A percentile compares a stretch with the other conserved stretches of the same genome.
These are phyloP conservation scores for Hippophae tibetana DNA, from an alignment of 306 rosid genomes.

Conservation along the genomic window DNA sequence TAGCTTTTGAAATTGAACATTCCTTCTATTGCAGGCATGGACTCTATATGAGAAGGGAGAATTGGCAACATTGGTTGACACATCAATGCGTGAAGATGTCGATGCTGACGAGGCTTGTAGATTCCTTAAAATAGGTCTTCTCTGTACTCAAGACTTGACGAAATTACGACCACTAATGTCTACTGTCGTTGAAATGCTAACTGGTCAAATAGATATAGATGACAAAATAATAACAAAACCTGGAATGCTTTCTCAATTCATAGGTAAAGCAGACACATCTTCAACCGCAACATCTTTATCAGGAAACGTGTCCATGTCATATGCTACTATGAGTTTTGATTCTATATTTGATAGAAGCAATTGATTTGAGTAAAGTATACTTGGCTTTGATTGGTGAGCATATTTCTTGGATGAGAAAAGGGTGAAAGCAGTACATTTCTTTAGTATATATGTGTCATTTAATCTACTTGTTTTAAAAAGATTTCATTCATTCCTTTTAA, in stretches of 20 bases:
- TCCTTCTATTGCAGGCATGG: conserved; percentile 47
- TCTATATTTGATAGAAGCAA: conserved; percentile 54
- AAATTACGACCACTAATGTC: conserved; percentile 75
- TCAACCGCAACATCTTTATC: conserved; percentile 23
- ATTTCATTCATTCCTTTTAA: too few species aligned
- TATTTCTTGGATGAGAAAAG: too few species aligned
- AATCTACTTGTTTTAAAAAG: too few species aligned
- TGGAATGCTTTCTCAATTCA: conserved; percentile 52
- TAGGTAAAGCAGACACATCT: conserved; percentile 29
- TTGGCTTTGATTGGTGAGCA: not conserved
- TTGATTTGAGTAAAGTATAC: conserved; percentile 9
- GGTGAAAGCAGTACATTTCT: too few species aligned
- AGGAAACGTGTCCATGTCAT: conserved; percentile 22
- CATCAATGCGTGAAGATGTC: conserved; percentile 23
- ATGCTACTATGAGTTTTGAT: conserved; percentile 63
- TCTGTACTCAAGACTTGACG: conserved; percentile 74
- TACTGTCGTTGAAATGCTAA: conserved; percentile 49
- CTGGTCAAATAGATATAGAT: conserved; percentile 37
- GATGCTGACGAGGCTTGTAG: conserved; percentile 45
- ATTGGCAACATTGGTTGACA: conserved; percentile 44
- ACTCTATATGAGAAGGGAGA: conserved; percentile 40
- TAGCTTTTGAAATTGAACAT: not conserved
- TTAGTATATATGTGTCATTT: too few species aligned
- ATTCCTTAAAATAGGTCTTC: conserved; percentile 59
- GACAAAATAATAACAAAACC: conserved; percentile 46